Evolutionary conservation across 495 filamentous ascomycete genomes (phyloP).

Genomic region (Tuber indicum): DNA sequence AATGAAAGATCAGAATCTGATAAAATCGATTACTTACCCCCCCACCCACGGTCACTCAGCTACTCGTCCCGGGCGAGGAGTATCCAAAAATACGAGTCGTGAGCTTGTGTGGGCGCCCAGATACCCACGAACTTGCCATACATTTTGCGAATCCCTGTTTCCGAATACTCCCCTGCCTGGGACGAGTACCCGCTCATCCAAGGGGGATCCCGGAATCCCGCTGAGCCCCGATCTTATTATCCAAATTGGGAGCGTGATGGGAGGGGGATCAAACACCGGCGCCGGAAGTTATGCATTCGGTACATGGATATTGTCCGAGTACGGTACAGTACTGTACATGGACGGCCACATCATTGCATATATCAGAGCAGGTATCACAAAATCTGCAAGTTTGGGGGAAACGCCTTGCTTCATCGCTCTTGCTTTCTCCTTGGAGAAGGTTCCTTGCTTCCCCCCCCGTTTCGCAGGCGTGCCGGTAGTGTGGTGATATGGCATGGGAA

Average conservation of each 20-base stretch:
- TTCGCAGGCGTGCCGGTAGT: not conserved
- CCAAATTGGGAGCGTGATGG: not conserved
- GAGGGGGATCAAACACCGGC: not conserved
- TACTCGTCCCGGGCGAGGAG: not conserved
- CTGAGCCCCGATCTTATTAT: not conserved
- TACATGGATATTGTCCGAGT: not conserved
- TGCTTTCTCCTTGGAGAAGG: not conserved
- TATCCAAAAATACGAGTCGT: too few species aligned
- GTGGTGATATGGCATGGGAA: not conserved
- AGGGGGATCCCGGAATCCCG: not conserved
- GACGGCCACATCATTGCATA: not conserved
- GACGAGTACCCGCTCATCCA: not conserved
- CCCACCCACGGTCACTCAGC: not conserved
- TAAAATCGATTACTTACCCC: not conserved
- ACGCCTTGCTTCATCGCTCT: not conserved
- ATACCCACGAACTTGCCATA: too few species aligned
- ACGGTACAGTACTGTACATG: not conserved
- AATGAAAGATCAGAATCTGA: not conserved
- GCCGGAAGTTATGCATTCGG: not conserved
- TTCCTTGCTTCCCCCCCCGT: not conserved
- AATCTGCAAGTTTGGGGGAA: not conserved
- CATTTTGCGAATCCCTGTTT: too few species aligned
- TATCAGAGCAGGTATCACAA: not conserved
- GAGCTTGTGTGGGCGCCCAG: too few species aligned
- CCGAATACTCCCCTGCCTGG: too few species aligned